Evolutionary conservation across 768 basidiomycete species (phyloP).

Genomic region (Auricularia heimuer): DNA sequence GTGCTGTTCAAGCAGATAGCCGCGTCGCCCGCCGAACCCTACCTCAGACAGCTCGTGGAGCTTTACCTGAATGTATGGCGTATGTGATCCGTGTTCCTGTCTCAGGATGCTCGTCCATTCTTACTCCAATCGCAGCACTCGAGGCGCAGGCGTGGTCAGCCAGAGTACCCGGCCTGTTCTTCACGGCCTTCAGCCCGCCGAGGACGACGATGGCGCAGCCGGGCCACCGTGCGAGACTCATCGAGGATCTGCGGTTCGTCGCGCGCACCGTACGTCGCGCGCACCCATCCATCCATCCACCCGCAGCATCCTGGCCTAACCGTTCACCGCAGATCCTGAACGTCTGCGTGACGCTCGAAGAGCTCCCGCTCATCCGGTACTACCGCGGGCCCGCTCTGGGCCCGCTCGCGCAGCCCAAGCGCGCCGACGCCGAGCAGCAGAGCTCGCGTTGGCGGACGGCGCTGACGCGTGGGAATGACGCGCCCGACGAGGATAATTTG

Average conservation of each 20-base stretch:
- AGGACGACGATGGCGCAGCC: constrained; percentile 43
- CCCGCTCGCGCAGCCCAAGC: constrained; percentile 67
- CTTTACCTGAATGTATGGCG: constrained; percentile 91
- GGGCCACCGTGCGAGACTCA: constrained; percentile 64
- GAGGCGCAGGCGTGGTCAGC: constrained; percentile 83
- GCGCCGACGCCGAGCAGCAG: constrained; percentile 44
- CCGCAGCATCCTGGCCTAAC: no score
- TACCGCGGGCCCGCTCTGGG: constrained; percentile 83
- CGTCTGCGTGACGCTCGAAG: constrained; percentile 79
- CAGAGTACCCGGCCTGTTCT: constrained; percentile 71
- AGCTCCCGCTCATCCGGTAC: constrained; percentile 89
- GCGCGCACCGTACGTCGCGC: constrained; percentile 23
- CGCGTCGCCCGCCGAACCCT: constrained; percentile 64
- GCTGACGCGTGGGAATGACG: constrained; percentile 61
- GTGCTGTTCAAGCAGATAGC: constrained; percentile 65
- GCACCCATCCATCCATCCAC: neutral
- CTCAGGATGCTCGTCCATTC: no score
- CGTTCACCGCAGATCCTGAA: constrained; percentile 55
- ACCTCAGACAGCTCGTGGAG: constrained; percentile 71
- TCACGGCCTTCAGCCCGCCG: constrained; percentile 80
- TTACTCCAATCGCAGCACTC: constrained; percentile 39
- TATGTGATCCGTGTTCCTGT: constrained; percentile 30
- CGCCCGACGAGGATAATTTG: constrained; percentile 64
- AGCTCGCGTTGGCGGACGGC: constrained; percentile 72
- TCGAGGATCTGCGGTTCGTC: constrained; percentile 74